Base-by-base conservation (phyloP, 805 yeast genomes). In the Lachancea fermentati region DNA sequence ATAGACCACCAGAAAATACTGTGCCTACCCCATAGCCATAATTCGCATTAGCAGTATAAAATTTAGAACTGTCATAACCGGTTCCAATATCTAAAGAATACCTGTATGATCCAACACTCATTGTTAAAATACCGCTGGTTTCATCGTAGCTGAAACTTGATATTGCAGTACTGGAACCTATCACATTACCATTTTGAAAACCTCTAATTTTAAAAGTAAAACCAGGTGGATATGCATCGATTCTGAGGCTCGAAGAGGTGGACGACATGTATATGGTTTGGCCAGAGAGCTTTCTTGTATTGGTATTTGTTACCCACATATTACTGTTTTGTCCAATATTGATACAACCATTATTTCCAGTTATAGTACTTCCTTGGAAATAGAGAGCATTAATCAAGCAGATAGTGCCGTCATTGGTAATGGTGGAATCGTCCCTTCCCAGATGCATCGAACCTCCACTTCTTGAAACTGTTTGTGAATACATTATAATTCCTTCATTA, bases 331-430 rank as follows among this genome's bases (percentile, higher is more conserved):
- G 45, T 16, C 51, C 51, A 18, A 47, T 30, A 30, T 28, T 30
- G 19, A 47, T 40, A 45, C 51, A 47, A 33, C 51, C 51, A 13
- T 34, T 30, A n/a, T n/a, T n/a, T 32, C 51, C 51, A 8, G 13
- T n/a, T 13, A 47, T 32, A 8, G 30, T 30, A 18, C 47, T 22
- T 14, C 24, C 31, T 18, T 45, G 41, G 15, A 29, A 19, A 16
- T 22, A 41, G 7, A 30, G 34, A 3, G 32, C 39, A 22, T 40
- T 42, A 12, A 32, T 36, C 33, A 45, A 28, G 34, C 51, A 47
- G 13, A 47, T 36, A 11, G 48, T 47, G 30, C 51, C 51, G 30
- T 34, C 30, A 26, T 47, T 47, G 6, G 39, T 41, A 30, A 45
- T 40, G 7, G 40, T 29, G 14, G 34, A 6, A 9, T 16, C 38